Percentiles rank a stretch among this genome's conserved stretches.
These are phyloP conservation scores for Eucalyptus shirleyi DNA, from an alignment of 345 rosid genomes.

Conservation along the genomic window DNA sequence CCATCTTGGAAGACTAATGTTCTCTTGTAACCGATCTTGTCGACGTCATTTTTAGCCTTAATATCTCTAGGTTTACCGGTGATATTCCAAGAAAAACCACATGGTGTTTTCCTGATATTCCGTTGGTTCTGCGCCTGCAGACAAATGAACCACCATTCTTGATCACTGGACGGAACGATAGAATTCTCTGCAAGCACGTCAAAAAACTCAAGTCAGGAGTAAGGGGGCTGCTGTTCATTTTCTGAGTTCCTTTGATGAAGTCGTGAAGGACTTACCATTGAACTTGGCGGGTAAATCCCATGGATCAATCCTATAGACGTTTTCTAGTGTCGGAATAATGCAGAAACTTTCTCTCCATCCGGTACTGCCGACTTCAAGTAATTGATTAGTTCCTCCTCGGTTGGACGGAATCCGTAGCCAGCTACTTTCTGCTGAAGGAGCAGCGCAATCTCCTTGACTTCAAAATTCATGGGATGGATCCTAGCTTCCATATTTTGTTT, in stretches of 20 bases:
- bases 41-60: not conserved
- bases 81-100: not conserved
- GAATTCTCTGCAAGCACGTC: not conserved
- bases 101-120: not conserved
- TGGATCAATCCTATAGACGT: not conserved
- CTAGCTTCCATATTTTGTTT: no score
- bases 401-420: not conserved
- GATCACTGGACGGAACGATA: not conserved
- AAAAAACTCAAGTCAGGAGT: not conserved
- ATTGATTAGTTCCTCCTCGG: not conserved
- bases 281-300: not conserved
- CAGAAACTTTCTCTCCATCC: not conserved
- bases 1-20: not conserved
- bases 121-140: not conserved
- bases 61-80: not conserved
- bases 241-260: not conserved
- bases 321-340: not conserved
- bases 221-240: not conserved
- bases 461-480: not conserved
- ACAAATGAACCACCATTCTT: not conserved
- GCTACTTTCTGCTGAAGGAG: not conserved
- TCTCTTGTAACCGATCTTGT: not conserved
- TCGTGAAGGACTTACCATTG: not conserved
- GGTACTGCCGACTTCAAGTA: not conserved
- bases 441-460: not conserved